These are phyloP conservation scores for Capronia epimyces DNA, from an alignment of 2,329 filamentous ascomycete genomes.

Conservation along the genomic window DNA sequence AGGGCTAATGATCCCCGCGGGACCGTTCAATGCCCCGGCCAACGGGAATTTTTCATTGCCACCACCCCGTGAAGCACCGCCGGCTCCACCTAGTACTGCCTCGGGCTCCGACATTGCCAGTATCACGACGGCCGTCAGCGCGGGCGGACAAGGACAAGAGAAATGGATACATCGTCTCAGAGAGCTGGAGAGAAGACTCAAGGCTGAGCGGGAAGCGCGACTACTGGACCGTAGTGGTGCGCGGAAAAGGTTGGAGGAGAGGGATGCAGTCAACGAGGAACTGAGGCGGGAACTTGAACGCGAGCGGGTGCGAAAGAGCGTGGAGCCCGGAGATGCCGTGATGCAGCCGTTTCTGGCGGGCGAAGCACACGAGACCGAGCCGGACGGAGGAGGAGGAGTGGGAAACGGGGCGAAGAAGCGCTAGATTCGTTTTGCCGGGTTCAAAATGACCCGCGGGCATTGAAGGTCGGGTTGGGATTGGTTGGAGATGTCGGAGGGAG, in stretches of 20 bases:
- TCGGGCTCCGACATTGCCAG: slow-evolving; percentile 24
- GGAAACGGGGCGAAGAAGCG: slow-evolving; percentile 19
- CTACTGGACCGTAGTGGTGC: slow-evolving; percentile 80
- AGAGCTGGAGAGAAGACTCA: slow-evolving; percentile 81
- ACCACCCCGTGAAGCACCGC: slow-evolving; percentile 23
- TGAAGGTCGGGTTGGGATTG: slow-evolving; percentile 3
- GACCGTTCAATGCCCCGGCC: slow-evolving; percentile 23
- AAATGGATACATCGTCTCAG: slow-evolving; percentile 80
- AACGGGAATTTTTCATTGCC: slow-evolving; percentile 28
- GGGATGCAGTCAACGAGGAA: slow-evolving; percentile 67
- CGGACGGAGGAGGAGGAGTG: slow-evolving; percentile 1
- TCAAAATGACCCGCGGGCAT: background rate
- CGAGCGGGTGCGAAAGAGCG: slow-evolving; percentile 42
- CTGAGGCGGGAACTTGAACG: slow-evolving; percentile 60
- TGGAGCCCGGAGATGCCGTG: slow-evolving; percentile 1
- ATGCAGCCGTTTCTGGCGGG: slow-evolving; percentile 1
- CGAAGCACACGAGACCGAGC: slow-evolving; percentile 7
- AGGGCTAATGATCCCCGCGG: slow-evolving; percentile 25
- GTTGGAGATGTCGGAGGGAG: too few species aligned
- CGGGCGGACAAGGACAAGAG: slow-evolving; percentile 43
- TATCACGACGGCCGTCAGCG: slow-evolving; percentile 11
- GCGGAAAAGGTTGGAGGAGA: slow-evolving; percentile 69
- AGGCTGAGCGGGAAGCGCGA: slow-evolving; percentile 81
- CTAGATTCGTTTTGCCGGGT: slow-evolving; percentile 21
- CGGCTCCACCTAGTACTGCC: slow-evolving; percentile 21